Evolutionary conservation across 1,139 yeast species (phyloP).

Genomic region (Suhomyces bribrorum): DNA sequence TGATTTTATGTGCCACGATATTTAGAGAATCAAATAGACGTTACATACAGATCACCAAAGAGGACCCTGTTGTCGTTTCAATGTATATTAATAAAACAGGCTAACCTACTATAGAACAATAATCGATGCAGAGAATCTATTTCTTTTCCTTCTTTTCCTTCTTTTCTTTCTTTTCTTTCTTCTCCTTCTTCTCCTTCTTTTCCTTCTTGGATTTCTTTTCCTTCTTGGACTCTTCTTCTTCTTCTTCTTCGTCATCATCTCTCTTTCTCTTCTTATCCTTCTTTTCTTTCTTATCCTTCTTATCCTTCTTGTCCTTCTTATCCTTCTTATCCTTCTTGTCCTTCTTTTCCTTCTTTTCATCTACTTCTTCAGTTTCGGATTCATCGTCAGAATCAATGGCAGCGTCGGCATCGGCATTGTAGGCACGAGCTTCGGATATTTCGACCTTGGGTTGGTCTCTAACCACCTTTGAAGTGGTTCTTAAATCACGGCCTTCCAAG

Average conservation of each 20-base stretch:
- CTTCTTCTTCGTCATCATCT: conserved; percentile 50
- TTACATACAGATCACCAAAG: too few species aligned
- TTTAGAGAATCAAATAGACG: too few species aligned
- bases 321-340: conserved; percentile 30
- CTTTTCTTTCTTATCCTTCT: conserved; percentile 31
- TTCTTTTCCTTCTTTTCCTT: conserved; percentile 46
- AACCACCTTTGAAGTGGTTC: conserved; percentile 75
- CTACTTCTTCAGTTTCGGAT: conserved; percentile 51
- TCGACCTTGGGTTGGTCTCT: conserved; percentile 84
- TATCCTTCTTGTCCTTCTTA: conserved; percentile 27
- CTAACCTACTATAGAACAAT: conserved; percentile 15
- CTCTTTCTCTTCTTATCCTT: conserved; percentile 29
- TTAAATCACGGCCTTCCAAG: conserved; percentile 90
- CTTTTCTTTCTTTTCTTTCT: conserved; percentile 45
- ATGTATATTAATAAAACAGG: conserved; percentile 15
- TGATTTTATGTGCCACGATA: too few species aligned
- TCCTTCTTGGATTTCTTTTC: conserved; percentile 49
- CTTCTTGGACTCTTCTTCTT: conserved; percentile 35
- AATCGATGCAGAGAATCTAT: conserved; percentile 13
- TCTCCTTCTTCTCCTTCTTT: conserved; percentile 47
- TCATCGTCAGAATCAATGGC: conserved; percentile 46
- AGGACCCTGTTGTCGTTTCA: not conserved
- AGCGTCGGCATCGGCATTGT: conserved; percentile 93
- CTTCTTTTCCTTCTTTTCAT: conserved; percentile 35
- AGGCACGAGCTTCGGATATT: conserved; percentile 78